Evolutionary conservation across 768 basidiomycete genomes (phyloP).

Genomic region (Pisolithus microcarpus): DNA sequence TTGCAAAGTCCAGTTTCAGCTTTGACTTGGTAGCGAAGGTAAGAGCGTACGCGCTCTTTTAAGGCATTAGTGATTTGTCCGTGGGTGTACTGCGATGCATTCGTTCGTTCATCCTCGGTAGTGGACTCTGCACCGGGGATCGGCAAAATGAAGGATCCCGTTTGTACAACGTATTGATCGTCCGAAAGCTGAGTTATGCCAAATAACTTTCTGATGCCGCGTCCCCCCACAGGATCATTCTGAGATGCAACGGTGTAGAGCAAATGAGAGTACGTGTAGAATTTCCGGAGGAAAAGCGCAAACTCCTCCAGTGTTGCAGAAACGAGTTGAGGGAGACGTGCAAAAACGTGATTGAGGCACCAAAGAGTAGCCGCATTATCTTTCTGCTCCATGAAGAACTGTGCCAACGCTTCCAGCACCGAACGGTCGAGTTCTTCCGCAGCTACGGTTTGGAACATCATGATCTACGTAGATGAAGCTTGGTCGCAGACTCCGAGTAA

Average conservation of each 20-base stretch:
- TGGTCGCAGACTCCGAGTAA: not conserved
- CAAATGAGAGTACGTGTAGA: slow-evolving; percentile 30
- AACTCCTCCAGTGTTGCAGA: slow-evolving; percentile 20
- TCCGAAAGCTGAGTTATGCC: slow-evolving; percentile 24
- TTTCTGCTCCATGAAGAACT: slow-evolving; percentile 19
- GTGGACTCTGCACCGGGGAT: slow-evolving; percentile 1
- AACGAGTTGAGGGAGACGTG: slow-evolving; percentile 18
- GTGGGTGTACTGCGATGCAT: slow-evolving; percentile 10
- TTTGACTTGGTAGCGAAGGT: slow-evolving; percentile 23
- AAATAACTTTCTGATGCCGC: slow-evolving; percentile 28
- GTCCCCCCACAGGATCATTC: slow-evolving; percentile 19
- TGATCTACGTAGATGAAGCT: slow-evolving; percentile 7
- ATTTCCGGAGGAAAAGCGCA: slow-evolving; percentile 25
- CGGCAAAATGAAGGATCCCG: slow-evolving; percentile 18
- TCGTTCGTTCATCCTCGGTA: slow-evolving; percentile 1
- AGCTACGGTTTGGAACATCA: slow-evolving; percentile 32
- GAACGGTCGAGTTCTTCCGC: slow-evolving; percentile 18
- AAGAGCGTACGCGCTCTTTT: slow-evolving; percentile 16
- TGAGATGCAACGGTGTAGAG: slow-evolving; percentile 24
- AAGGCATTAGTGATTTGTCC: slow-evolving; percentile 20
- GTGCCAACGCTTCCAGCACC: slow-evolving; percentile 28
- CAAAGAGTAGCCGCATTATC: slow-evolving; percentile 32
- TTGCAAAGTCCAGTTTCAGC: slow-evolving; percentile 29
- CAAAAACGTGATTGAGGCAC: slow-evolving; percentile 39
- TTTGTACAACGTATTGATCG: slow-evolving; percentile 22